Base-by-base conservation (phyloP, 192 early-diverging fungal genomes). In the Podila minutissima region DNA sequence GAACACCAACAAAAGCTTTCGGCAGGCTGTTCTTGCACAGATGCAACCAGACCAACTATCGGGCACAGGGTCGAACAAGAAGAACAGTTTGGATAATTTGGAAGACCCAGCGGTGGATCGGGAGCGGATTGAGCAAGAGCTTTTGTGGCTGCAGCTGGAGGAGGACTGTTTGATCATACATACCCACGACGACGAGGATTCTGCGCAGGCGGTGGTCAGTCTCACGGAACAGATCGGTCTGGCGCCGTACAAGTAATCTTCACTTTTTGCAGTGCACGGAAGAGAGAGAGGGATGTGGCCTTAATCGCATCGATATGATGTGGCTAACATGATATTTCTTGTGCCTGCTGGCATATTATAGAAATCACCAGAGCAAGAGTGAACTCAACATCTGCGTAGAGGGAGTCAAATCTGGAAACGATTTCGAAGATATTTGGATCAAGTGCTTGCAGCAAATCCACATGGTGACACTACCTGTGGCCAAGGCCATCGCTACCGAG, bases 361-460 rank as follows among this genome's bases (percentile, higher is more conserved):
- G 53, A 24, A 24, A 55, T 3, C 63, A 81, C 66, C 20, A 62
- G 41, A 13, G 55, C 50, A 50, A 59, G 46, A 51, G 46, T 6
- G 41, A 62, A 22, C 64, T 71, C 49, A 82, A 82, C 59, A 60
- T 74, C 0, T 76, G 55, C 32, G 48, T 71, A 3, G 74, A 74
- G 29, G 79, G 75, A 10, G 72, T 72, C 58, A 71, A 55, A 37
- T 67, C 72, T n/a, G 87, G 87, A 11, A 31, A 3, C 0, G 75
- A 82, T 38, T 26, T 70, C 1, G 51, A 59, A 2, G 85, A 89
- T 28, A 83, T 72, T 1, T 89, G 83, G 72, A 55, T 55, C 12
- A 75, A 74, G 58, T 83, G 78, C 73, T 69, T 89, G 9, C 81
- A 87, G 63, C 81, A 85, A 57, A 76, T 89, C 6, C 83, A 84